Conservation (phyloP, 805 yeast genomes). For the Peterozyma toletana region DNA sequence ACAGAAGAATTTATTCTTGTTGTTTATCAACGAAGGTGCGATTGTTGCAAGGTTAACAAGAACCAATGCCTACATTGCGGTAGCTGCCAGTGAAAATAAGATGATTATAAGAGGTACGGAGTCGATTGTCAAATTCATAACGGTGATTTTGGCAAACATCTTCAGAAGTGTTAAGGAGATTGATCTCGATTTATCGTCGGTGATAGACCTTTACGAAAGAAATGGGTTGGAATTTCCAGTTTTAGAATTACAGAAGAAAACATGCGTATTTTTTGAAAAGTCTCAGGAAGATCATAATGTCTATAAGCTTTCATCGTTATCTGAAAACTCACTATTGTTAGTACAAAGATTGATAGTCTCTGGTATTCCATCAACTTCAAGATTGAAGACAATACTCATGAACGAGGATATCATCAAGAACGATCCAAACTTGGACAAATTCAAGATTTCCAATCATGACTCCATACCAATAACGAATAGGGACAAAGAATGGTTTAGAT, state of each 20-base stretch:
- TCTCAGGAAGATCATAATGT: not conserved
- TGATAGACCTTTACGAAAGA: slow-evolving; percentile 12
- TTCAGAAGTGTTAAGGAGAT: slow-evolving; percentile 17
- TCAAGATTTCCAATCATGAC: not conserved
- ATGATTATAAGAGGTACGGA: slow-evolving; percentile 21
- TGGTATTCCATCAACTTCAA: not conserved
- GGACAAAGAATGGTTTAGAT: slow-evolving; percentile 6
- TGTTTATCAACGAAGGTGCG: slow-evolving; percentile 23
- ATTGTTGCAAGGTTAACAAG: slow-evolving; percentile 25
- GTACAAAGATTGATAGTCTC: not conserved
- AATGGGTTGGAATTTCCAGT: slow-evolving; percentile 16
- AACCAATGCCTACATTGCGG: slow-evolving; percentile 24
- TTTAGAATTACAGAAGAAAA: slow-evolving; percentile 16
- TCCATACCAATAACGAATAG: slow-evolving; percentile 3
- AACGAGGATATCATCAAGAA: not conserved
- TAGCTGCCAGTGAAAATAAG: slow-evolving; percentile 17
- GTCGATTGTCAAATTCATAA: slow-evolving; percentile 21
- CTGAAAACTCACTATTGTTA: not conserved
- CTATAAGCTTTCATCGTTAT: not conserved
- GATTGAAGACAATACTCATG: not conserved
- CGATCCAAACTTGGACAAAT: not conserved
- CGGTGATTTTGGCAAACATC: slow-evolving; percentile 24
- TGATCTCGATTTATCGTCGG: slow-evolving; percentile 13
- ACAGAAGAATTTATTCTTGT: slow-evolving; percentile 21
- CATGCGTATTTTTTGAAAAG: slow-evolving; percentile 24